Conservation (phyloP, 2,329 filamentous ascomycete species). For the Aspergillus tanneri region DNA sequence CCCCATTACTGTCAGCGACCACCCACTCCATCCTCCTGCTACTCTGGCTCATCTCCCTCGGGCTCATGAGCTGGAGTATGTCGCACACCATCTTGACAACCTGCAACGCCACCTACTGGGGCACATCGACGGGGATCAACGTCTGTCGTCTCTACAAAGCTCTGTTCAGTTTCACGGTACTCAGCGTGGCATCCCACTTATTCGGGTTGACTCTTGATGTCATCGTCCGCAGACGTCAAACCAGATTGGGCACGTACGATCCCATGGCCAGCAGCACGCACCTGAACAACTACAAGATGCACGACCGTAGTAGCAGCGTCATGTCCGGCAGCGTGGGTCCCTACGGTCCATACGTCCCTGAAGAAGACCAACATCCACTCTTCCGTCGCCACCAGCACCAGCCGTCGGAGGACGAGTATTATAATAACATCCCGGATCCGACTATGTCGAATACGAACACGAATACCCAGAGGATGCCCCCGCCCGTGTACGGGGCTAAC, state of each 20-base stretch:
- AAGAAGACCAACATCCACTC: conserved; percentile 6
- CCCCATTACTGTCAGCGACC: conserved; percentile 51
- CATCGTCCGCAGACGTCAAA: conserved; percentile 47
- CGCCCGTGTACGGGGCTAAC: conserved; percentile 4
- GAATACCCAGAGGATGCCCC: not conserved
- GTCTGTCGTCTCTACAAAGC: conserved; percentile 61
- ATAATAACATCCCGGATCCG: conserved; percentile 8
- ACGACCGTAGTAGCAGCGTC: conserved; percentile 24
- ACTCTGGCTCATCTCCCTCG: conserved; percentile 55
- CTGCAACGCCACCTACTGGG: conserved; percentile 54
- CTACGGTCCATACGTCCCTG: conserved; percentile 9
- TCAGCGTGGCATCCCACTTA: conserved; percentile 49
- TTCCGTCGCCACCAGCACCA: conserved; percentile 4
- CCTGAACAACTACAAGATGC: conserved; percentile 39
- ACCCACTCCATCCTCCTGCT: conserved; percentile 51
- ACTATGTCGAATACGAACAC: not conserved
- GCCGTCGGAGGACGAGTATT: conserved; percentile 4
- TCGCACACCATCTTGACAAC: conserved; percentile 52
- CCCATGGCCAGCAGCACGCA: conserved; percentile 40
- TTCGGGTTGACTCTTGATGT: conserved; percentile 53
- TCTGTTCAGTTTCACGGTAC: conserved; percentile 56
- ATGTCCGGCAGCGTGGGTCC: conserved; percentile 14
- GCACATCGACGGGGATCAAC: conserved; percentile 54
- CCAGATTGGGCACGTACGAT: conserved; percentile 49
- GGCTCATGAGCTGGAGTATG: conserved; percentile 55